These are phyloP conservation scores for Evansstolkia leycettana DNA, from an alignment of 495 filamentous ascomycete genomes.

Conservation along the genomic window DNA sequence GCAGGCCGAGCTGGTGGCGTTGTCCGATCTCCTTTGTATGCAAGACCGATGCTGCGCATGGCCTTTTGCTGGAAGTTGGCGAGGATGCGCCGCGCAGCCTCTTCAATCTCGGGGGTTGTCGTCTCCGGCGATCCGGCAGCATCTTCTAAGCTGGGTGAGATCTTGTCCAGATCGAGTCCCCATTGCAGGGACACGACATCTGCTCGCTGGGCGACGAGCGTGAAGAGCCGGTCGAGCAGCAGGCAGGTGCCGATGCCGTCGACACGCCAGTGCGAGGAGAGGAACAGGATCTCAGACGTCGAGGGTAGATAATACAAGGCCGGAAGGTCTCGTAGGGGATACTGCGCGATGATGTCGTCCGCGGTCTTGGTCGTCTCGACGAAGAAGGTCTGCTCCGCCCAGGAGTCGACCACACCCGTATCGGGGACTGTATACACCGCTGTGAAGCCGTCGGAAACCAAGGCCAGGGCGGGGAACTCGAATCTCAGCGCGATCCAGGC, in stretches of 20 bases:
- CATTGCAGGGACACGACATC: background rate
- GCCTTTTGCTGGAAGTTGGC: constrained; percentile 6
- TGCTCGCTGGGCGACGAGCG: background rate
- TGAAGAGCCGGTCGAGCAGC: constrained; percentile 9
- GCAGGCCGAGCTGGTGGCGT: constrained; percentile 3
- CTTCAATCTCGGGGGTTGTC: constrained; percentile 3
- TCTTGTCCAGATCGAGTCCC: constrained; percentile 2
- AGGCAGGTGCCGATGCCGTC: constrained; percentile 13
- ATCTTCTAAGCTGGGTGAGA: constrained; percentile 11
- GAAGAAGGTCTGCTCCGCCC: constrained; percentile 2
- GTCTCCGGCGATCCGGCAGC: constrained; percentile 2
- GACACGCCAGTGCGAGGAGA: constrained; percentile 13
- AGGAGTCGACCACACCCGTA: background rate
- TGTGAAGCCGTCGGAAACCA: constrained; percentile 10
- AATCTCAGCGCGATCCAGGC: constrained; percentile 3
- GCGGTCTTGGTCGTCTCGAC: background rate
- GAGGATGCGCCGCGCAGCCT: constrained; percentile 3
- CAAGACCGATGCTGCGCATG: constrained; percentile 6
- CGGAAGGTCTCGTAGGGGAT: background rate
- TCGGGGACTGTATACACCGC: background rate
- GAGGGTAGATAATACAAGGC: constrained; percentile 2
- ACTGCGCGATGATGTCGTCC: constrained; percentile 1
- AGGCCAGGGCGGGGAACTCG: constrained; percentile 4
- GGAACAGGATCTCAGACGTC: constrained; percentile 8
- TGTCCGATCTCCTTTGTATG: constrained; percentile 7